These are phyloP conservation scores for Tricladium varicosporioides DNA, from an alignment of 2,329 filamentous ascomycete genomes.

Conservation along the genomic window DNA sequence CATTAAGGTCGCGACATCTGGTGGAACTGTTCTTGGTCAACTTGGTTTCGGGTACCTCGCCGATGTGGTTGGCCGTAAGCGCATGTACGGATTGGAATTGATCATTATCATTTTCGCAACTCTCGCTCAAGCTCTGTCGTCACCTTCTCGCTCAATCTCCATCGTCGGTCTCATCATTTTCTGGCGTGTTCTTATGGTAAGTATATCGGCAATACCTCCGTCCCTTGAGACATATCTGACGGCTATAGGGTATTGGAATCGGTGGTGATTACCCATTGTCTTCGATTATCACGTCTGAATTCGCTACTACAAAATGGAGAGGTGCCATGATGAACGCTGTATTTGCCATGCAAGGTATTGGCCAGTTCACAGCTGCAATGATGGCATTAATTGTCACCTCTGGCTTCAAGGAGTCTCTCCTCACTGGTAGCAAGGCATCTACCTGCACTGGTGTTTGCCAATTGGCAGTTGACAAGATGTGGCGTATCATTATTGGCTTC, in stretches of 20 bases:
- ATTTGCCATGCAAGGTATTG: slow-evolving; percentile 85
- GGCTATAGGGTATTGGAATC: slow-evolving; percentile 45
- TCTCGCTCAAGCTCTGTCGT: slow-evolving; percentile 67
- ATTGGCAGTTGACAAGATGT: slow-evolving; percentile 80
- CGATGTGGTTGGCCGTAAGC: slow-evolving; percentile 74
- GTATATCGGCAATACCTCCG: background rate
- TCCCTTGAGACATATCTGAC: background rate
- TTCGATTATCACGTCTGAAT: slow-evolving; percentile 83
- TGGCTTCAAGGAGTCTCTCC: slow-evolving; percentile 66
- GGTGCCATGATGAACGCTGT: slow-evolving; percentile 86
- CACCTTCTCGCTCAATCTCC: slow-evolving; percentile 60
- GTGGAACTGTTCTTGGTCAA: slow-evolving; percentile 81
- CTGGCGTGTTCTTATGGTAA: slow-evolving; percentile 72
- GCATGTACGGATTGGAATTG: slow-evolving; percentile 75
- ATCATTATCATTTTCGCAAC: slow-evolving; percentile 80
- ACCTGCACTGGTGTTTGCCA: slow-evolving; percentile 63
- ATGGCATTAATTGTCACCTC: slow-evolving; percentile 72
- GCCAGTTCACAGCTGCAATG: slow-evolving; percentile 73
- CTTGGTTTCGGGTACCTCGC: slow-evolving; percentile 76
- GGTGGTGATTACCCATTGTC: slow-evolving; percentile 81
- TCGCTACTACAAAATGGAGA: slow-evolving; percentile 81
- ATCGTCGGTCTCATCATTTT: slow-evolving; percentile 70
- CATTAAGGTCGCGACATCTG: slow-evolving; percentile 82
- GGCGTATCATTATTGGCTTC: slow-evolving; percentile 72
- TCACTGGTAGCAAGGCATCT: slow-evolving; percentile 44